phyloP scores from a whole-genome alignment of 1,284 basidiomycete genomes.

The Leccinum pachyderme region DNA sequence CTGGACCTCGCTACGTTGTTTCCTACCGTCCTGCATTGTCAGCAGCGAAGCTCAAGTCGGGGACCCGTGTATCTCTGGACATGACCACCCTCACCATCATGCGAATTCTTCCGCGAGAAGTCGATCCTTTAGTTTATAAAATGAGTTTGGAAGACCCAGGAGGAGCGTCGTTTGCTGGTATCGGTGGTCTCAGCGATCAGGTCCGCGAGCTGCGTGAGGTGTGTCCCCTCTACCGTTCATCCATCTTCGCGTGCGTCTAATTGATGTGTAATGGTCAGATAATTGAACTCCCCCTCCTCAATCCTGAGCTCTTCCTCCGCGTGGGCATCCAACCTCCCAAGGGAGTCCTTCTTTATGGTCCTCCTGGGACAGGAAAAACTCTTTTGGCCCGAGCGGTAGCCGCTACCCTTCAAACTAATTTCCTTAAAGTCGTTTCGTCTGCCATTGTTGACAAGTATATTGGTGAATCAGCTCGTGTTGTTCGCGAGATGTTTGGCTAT shows the following conservation, averaged over 20 bases:
- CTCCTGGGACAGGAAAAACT: conserved; percentile 95
- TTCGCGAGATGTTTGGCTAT: conserved; percentile 99
- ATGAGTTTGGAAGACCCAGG: conserved; percentile 99
- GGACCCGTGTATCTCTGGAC: conserved; percentile 95
- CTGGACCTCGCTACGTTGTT: conserved; percentile 98
- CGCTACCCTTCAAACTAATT: conserved; percentile 94
- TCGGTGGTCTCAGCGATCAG: conserved; percentile 95
- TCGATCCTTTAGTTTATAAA: conserved; percentile 98
- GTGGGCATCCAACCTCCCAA: conserved; percentile 97
- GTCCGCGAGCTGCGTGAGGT: conserved; percentile 96
- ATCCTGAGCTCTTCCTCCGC: conserved; percentile 92
- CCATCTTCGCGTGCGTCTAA: not conserved
- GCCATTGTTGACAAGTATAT: conserved; percentile 99
- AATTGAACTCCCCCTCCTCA: conserved; percentile 94
- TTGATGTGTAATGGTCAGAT: conserved; percentile 50
- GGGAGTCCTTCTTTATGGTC: conserved; percentile 90
- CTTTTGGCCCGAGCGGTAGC: conserved; percentile 95
- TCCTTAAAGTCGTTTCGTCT: conserved; percentile 98
- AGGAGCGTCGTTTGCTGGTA: conserved; percentile 93
- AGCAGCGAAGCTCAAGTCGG: conserved; percentile 90
- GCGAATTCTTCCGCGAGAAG: conserved; percentile 96
- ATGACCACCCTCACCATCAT: conserved; percentile 99
- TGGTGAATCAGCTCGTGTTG: conserved; percentile 92
- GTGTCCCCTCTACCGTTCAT: conserved; percentile 22
- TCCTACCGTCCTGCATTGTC: conserved; percentile 93